Conservation (phyloP, 345 rosid species). For the Populus tremula region DNA sequence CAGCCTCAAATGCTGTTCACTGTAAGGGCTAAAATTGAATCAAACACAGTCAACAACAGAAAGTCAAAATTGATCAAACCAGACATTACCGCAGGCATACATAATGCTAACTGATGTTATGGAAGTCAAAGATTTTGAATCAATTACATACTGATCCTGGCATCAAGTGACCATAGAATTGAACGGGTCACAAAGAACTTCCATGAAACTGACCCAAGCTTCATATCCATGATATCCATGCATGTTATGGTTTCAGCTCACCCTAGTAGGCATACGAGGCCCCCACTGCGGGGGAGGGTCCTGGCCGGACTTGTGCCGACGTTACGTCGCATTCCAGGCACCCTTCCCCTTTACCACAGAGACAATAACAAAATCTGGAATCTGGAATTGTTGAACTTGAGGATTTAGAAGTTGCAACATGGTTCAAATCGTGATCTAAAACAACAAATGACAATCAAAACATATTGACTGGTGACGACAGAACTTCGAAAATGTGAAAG, state of each 20-base stretch:
- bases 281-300: neutral
- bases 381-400: neutral
- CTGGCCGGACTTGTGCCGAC: neutral
- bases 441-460: neutral
- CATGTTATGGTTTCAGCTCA: neutral
- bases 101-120: neutral
- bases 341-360: neutral
- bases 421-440: neutral
- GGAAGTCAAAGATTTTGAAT: neutral
- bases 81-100: neutral
- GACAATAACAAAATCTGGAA: neutral
- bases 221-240: neutral
- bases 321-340: neutral
- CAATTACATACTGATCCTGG: neutral
- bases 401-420: neutral
- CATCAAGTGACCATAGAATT: too few species aligned
- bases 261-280: neutral
- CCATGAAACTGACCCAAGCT: neutral
- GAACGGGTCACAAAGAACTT: neutral
- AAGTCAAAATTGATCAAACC: neutral
- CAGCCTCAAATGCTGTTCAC: neutral
- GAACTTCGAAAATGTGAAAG: neutral
- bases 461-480: neutral
- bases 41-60: neutral
- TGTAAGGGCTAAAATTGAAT: neutral